phyloP scores from a whole-genome alignment of 257 asterid genomes.

The Nemophila menziesii region DNA sequence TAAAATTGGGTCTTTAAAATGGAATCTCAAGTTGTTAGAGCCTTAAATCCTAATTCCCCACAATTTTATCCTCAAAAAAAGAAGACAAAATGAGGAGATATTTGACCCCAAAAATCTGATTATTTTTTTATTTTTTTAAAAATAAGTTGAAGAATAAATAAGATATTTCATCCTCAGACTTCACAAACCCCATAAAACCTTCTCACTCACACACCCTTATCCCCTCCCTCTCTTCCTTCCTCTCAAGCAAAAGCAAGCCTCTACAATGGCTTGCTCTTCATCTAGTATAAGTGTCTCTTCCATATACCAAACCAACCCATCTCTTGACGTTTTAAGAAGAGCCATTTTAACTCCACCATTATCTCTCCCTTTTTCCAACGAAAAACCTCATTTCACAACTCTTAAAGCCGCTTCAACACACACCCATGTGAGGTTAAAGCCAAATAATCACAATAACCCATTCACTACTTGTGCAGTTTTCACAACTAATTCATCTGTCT shows the following conservation, averaged over 20 bases:
- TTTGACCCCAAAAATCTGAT: too few relatives aligned
- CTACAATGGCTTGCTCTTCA: conserved; percentile 43
- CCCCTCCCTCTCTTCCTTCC: neutral
- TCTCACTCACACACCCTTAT: too few relatives aligned
- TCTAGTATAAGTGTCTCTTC: conserved; percentile 51
- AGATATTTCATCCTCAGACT: too few relatives aligned
- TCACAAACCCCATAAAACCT: too few relatives aligned
- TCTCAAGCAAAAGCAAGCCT: conserved; percentile 6
- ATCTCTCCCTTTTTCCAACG: conserved; percentile 36
- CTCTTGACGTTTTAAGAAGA: conserved; percentile 29
- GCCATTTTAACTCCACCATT: conserved; percentile 25
- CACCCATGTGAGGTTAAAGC: conserved; percentile 12
- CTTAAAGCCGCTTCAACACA: conserved; percentile 7
- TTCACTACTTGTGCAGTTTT: conserved; percentile 51
- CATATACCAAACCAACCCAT: conserved; percentile 41
- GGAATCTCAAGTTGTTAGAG: too few relatives aligned
- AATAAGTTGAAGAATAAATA: too few relatives aligned
- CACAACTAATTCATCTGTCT: conserved; percentile 57
- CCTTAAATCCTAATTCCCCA: too few relatives aligned
- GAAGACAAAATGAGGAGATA: too few relatives aligned
- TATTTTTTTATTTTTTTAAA: too few relatives aligned
- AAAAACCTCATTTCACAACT: conserved; percentile 27
- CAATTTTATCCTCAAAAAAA: too few relatives aligned
- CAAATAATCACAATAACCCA: conserved; percentile 14
- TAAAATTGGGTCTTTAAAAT: too few relatives aligned